Percentiles rank a stretch among this genome's conserved stretches.
Evolutionary conservation across 192 early-diverging fungal species (phyloP).

Genomic region (Phycomyces nitens): DNA sequence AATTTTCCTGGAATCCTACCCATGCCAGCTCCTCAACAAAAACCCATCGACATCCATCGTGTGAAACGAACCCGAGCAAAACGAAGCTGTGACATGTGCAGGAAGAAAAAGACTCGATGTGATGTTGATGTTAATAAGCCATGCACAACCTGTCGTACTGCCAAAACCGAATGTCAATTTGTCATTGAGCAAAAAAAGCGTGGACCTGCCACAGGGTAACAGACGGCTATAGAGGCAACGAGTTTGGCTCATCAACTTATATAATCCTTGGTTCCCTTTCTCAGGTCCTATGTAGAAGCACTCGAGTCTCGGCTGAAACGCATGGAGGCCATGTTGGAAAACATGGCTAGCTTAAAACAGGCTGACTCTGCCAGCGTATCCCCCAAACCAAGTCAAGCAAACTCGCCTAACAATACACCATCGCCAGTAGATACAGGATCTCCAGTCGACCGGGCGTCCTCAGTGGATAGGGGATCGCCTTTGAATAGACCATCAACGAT

Average conservation of each 20-base stretch:
- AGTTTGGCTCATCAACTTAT: too few species aligned
- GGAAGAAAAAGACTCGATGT: conserved; percentile 80
- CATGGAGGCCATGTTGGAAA: conserved; percentile 63
- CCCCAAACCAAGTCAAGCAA: neutral
- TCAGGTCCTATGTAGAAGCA: conserved; percentile 54
- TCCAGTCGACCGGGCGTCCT: too few species aligned
- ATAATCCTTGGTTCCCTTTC: too few species aligned
- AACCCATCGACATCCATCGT: conserved; percentile 7
- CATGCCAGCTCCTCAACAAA: neutral
- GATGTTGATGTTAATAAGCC: conserved; percentile 56
- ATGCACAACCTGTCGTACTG: conserved; percentile 68
- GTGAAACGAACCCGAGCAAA: conserved; percentile 32
- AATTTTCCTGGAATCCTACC: too few species aligned
- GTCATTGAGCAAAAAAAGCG: conserved; percentile 47
- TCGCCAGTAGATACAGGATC: too few species aligned
- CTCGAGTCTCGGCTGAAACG: conserved; percentile 67
- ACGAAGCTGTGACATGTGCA: conserved; percentile 63
- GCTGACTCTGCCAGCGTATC: neutral
- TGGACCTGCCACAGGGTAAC: conserved; percentile 75
- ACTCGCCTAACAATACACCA: too few species aligned
- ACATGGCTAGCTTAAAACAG: conserved; percentile 40
- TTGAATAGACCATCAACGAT: too few species aligned
- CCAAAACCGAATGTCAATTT: conserved; percentile 50
- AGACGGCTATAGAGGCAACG: too few species aligned
- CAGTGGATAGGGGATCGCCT: too few species aligned